Percentiles rank a stretch among this genome's conserved stretches.
These are phyloP conservation scores for Colletotrichum lindemuthianum DNA, from an alignment of 2,329 filamentous ascomycete species.

Conservation along the genomic window DNA sequence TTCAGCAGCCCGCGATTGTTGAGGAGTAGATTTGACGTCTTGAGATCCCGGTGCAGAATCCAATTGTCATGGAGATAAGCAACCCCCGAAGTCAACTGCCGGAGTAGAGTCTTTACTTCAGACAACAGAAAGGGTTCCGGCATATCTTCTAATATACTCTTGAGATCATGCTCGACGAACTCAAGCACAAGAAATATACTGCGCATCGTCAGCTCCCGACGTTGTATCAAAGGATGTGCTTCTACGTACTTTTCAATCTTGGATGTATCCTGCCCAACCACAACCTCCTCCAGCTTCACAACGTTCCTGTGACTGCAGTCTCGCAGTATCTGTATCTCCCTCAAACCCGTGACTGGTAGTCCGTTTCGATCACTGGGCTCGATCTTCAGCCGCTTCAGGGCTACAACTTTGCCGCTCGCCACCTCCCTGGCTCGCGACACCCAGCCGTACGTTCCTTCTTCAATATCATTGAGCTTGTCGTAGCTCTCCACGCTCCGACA, in stretches of 20 bases:
- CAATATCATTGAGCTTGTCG: slow-evolving; percentile 94
- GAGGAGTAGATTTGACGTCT: slow-evolving; percentile 92
- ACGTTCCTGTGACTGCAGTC: slow-evolving; percentile 85
- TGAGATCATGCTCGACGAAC: slow-evolving; percentile 96
- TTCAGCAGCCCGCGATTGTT: slow-evolving; percentile 96
- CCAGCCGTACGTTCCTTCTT: slow-evolving; percentile 96
- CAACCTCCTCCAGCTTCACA: slow-evolving; percentile 83
- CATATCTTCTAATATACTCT: slow-evolving; percentile 93
- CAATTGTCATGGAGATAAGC: slow-evolving; percentile 87
- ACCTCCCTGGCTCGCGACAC: slow-evolving; percentile 85
- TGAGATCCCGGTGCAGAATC: slow-evolving; percentile 94
- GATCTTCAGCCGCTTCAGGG: slow-evolving; percentile 93
- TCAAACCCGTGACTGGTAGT: slow-evolving; percentile 89
- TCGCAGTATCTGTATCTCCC: slow-evolving; percentile 92
- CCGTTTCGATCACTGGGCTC: slow-evolving; percentile 78
- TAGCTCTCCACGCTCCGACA: slow-evolving; percentile 87
- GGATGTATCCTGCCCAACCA: slow-evolving; percentile 73
- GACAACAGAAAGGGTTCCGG: slow-evolving; percentile 91
- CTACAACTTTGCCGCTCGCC: slow-evolving; percentile 81
- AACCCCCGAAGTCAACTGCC: slow-evolving; percentile 83
- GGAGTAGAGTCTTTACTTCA: slow-evolving; percentile 89
- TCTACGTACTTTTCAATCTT: slow-evolving; percentile 62
- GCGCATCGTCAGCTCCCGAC: slow-evolving; percentile 39
- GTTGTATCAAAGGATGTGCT: no score
- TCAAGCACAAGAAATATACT: slow-evolving; percentile 96